phyloP scores from a whole-genome alignment of 2,329 filamentous ascomycete genomes.

The Alternaria arborescens region DNA sequence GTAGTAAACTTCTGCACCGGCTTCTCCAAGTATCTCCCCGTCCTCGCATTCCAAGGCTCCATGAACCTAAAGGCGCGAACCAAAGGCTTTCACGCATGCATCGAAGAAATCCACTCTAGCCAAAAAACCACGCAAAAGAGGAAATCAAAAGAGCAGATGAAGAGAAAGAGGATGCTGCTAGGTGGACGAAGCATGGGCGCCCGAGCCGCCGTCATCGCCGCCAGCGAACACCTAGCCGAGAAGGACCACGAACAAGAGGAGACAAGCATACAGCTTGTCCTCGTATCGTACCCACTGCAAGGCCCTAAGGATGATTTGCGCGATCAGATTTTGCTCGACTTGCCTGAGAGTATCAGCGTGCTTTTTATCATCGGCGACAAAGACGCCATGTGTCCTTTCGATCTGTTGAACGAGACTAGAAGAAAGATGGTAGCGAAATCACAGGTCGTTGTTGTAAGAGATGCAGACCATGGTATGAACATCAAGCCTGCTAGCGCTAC shows the following conservation, averaged over 20 bases:
- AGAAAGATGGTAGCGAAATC: conserved; percentile 50
- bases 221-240: not conserved
- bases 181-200: conserved; percentile 58
- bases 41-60: conserved; percentile 53
- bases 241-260: not conserved
- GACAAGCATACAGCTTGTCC: conserved; percentile 36
- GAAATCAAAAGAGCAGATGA: no score
- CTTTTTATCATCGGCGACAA: conserved; percentile 52
- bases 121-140: not conserved
- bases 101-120: conserved; percentile 27
- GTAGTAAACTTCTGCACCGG: conserved; percentile 52
- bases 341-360: conserved; percentile 42
- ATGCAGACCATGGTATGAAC: conserved; percentile 55
- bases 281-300: conserved; percentile 54
- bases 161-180: conserved; percentile 24
- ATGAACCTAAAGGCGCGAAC: conserved; percentile 53
- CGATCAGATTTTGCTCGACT: conserved; percentile 51
- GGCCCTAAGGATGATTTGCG: conserved; percentile 48
- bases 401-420: conserved; percentile 36
- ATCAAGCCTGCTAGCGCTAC: conserved; percentile 37
- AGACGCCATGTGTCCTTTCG: conserved; percentile 36
- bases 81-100: conserved; percentile 50
- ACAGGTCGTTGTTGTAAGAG: conserved; percentile 49
- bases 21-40: conserved; percentile 26
- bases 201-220: conserved; percentile 53